Conservation (phyloP, 345 rosid genomes). For the Salix viminalis region DNA sequence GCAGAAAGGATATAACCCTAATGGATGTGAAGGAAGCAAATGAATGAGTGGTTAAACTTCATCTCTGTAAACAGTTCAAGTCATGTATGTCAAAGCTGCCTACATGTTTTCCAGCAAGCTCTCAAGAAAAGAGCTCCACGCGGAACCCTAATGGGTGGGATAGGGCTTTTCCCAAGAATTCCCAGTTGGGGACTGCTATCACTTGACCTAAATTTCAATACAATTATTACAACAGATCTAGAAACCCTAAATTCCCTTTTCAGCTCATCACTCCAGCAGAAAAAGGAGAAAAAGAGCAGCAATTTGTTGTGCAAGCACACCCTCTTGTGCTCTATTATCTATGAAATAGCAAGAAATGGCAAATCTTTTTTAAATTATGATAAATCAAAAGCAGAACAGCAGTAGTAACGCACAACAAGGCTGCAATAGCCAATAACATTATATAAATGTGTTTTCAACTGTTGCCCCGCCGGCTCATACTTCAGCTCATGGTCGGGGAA, state of each 20-base stretch:
- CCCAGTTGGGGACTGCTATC: too few relatives aligned
- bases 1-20: too few relatives aligned
- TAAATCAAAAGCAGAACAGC: background rate
- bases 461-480: constrained; percentile 19
- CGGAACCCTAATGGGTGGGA: too few relatives aligned
- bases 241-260: background rate
- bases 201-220: too few relatives aligned
- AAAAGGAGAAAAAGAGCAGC: background rate
- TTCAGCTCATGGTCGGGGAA: constrained; percentile 13
- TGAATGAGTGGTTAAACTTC: too few relatives aligned
- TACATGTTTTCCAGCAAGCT: too few relatives aligned
- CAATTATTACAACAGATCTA: too few relatives aligned
- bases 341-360: background rate
- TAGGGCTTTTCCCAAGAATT: too few relatives aligned
- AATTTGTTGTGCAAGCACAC: background rate
- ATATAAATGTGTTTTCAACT: constrained; percentile 13
- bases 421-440: constrained; percentile 13
- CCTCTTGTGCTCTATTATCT: background rate
- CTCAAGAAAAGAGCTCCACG: too few relatives aligned
- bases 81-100: too few relatives aligned
- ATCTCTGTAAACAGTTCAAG: too few relatives aligned
- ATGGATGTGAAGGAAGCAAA: too few relatives aligned
- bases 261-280: background rate
- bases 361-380: background rate
- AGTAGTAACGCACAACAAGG: constrained; percentile 23